Conservation (phyloP, 139 green algal genomes). For the Edaphochlamys debaryana region DNA sequence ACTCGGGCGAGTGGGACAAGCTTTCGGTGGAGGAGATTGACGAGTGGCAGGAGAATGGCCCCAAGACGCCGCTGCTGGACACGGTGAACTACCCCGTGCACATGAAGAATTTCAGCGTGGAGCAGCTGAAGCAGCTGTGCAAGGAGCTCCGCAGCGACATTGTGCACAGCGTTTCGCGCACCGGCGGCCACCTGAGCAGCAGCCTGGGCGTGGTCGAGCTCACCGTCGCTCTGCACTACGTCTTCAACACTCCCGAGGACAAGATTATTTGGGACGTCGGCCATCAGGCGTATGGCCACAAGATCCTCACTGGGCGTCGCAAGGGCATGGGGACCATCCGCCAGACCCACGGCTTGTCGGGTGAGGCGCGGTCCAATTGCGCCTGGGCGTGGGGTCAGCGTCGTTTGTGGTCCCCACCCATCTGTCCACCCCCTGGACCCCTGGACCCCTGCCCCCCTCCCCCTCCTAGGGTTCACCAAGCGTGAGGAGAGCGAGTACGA, state of each 20-base stretch:
- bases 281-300: conserved; percentile 97
- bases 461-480: conserved; percentile 99
- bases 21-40: conserved; percentile 83
- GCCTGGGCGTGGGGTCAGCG: too few relatives aligned
- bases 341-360: conserved; percentile 90
- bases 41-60: conserved; percentile 75
- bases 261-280: conserved; percentile 97
- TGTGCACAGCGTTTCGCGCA: conserved; percentile 92
- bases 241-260: conserved; percentile 97
- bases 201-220: conserved; percentile 97
- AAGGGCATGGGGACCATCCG: conserved; percentile 93
- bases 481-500: conserved; percentile 95
- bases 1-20: conserved; percentile 68
- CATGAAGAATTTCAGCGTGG: conserved; percentile 96
- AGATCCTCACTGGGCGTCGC: conserved; percentile 96
- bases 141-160: conserved; percentile 96
- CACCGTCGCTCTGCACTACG: conserved; percentile 97
- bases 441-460: too few relatives aligned
- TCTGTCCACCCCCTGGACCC: too few relatives aligned
- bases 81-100: conserved; percentile 98
- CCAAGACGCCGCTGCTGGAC: conserved; percentile 94
- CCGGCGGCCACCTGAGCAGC: conserved; percentile 94
- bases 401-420: too few relatives aligned
- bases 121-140: conserved; percentile 91
- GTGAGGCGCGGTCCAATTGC: conserved; percentile 44